Base-by-base conservation (phyloP, 805 yeast genomes). In the Ogataea degrootiae region DNA sequence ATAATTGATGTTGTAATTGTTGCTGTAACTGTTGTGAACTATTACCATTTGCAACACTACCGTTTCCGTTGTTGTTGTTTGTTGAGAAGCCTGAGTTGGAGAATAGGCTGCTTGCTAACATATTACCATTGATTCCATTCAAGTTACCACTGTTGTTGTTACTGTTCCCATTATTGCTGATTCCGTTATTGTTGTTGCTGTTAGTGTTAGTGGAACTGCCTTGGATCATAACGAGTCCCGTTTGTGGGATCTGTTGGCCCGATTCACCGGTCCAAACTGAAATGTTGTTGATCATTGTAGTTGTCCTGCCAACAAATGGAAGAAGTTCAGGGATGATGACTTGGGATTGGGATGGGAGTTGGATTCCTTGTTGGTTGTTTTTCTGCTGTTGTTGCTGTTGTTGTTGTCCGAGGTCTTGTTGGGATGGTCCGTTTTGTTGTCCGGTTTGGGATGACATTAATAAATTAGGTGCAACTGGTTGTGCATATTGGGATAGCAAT, bases 251-350 rank as follows among this genome's bases (percentile, higher is more conserved):
- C 49, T 68, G 71, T 47, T 68, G 74, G 34, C 74, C 75, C 34
- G 69, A 63, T 49, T 71, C 74, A 17, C 75, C 78, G 0, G 83
- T 79, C 85, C 85, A 80, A 1, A 74, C 75, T 0, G 82, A 77
- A 35, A 80, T 80, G 54, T 79, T 78, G 56, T 71, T 78, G 55
- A 80, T 80, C 85, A 80, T 80, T 33, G 74, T 74, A 37, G 77
- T 79, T 1, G 83, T 76, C 23, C 82, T 72, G 14, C 75, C 77
- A 31, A 63, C 69, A 53, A 68, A 66, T 26, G 70, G 70, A 37
- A 65, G 49, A 31, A 62, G 52, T 36, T 66, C 67, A 6, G 68
- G 65, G 5, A 60, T 52, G 26, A 44, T 39, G 6, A 44, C 38
- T 55, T 6, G 59, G 53, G 47, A 44, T 45, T 39, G 22, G 41